phyloP scores from a whole-genome alignment of 768 basidiomycete species.

The Kwoniella heveanensis region DNA sequence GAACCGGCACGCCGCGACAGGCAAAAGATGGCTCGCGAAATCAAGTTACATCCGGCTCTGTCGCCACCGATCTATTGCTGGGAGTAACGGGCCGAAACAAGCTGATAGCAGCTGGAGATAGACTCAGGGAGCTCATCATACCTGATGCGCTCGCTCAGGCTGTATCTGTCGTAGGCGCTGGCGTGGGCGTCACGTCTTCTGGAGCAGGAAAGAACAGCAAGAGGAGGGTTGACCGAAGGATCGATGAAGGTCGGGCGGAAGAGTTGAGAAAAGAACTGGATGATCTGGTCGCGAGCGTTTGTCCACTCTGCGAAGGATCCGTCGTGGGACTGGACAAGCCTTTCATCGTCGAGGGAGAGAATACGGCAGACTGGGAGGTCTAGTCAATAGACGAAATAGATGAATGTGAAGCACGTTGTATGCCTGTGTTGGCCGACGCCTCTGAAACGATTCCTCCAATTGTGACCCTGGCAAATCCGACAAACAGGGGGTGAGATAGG shows the following conservation, averaged over 20 bases:
- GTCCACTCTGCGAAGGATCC: conserved; percentile 84
- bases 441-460: too few relatives aligned
- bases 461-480: too few relatives aligned
- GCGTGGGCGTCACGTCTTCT: conserved; percentile 38
- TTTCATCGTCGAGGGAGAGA: conserved; percentile 73
- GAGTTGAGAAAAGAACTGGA: conserved; percentile 81
- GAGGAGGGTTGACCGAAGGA: conserved; percentile 57
- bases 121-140: conserved; percentile 84
- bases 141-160: conserved; percentile 88
- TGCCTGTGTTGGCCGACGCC: too few relatives aligned
- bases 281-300: conserved; percentile 80
- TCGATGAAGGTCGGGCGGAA: conserved; percentile 66
- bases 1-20: conserved; percentile 28
- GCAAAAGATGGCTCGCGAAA: conserved; percentile 9
- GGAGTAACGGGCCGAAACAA: conserved; percentile 59
- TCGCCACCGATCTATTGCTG: conserved; percentile 48
- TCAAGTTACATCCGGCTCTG: conserved; percentile 36
- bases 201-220: conserved; percentile 59
- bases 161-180: conserved; percentile 61
- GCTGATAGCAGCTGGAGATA: conserved; percentile 83
- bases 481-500: too few relatives aligned
- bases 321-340: conserved; percentile 85
- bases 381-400: conserved; percentile 13
- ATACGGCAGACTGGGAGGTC: conserved; percentile 60
- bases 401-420: neutral